These are phyloP conservation scores for Dichotomocladium elegans DNA, from an alignment of 371 early-diverging fungal species.

Conservation along the genomic window DNA sequence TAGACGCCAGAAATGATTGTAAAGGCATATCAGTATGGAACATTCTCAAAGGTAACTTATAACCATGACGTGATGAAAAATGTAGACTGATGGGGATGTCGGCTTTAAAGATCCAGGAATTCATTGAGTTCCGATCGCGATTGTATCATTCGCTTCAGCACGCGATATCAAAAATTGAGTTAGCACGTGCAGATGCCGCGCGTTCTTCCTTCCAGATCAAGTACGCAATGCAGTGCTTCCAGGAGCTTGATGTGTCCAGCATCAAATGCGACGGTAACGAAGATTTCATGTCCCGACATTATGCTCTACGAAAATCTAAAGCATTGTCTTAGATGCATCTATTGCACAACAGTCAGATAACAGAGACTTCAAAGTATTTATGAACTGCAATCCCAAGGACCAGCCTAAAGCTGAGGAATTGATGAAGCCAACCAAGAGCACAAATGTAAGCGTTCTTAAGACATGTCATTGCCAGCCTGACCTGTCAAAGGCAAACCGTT, in stretches of 20 bases:
- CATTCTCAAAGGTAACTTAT: conserved; percentile 83
- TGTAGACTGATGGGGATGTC: no score
- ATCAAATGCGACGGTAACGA: conserved; percentile 47
- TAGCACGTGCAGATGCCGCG: conserved; percentile 55
- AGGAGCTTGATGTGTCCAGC: conserved; percentile 50
- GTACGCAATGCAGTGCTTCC: conserved; percentile 51
- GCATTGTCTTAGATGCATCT: conserved; percentile 14
- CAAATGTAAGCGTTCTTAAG: conserved; percentile 19
- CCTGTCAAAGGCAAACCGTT: neutral
- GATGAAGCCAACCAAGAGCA: conserved; percentile 36
- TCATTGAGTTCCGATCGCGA: conserved; percentile 74
- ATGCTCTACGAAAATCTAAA: neutral
- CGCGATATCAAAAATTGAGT: conserved; percentile 51
- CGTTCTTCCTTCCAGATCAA: conserved; percentile 52
- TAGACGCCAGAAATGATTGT: conserved; percentile 86
- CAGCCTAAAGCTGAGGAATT: conserved; percentile 31
- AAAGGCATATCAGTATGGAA: conserved; percentile 78
- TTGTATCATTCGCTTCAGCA: conserved; percentile 74
- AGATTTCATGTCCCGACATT: neutral
- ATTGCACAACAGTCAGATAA: conserved; percentile 50
- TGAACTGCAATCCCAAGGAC: conserved; percentile 47
- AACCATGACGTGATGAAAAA: no score
- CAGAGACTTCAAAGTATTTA: conserved; percentile 58
- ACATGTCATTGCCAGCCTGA: neutral
- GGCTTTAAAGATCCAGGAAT: conserved; percentile 84